Evolutionary conservation across 495 filamentous ascomycete species (phyloP), one percentile per base, ranked within the genome.

Genomic region (Antarctomyces pellizariae): DNA sequence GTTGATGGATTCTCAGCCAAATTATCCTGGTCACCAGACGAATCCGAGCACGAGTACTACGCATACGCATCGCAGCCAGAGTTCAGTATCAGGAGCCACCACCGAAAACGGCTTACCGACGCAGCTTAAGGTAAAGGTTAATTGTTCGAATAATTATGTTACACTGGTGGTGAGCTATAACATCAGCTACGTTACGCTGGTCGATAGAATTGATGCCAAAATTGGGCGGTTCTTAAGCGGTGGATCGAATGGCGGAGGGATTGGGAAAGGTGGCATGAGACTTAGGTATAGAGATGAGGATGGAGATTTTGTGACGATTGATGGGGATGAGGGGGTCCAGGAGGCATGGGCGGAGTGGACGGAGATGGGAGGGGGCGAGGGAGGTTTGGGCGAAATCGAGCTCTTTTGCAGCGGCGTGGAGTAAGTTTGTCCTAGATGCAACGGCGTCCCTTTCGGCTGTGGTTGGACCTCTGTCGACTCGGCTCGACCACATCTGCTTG

Each of bases 151-250:
- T 10, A 69, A 64, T 32, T 83, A 89, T 37, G 71, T 93, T 30
- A 92, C 82, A 0, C 59, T 97, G 7, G 83, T 97, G 17, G 86
- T 89, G 22, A 69, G 77, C 12, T 84, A 73, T 53, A 86, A 80
- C 40, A 97, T 95, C 39, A 65, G 75, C 24, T 92, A 89, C 50
- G 75, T 82, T 25, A 82, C 77, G 16, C 57, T 97, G 13, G 76
- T 79, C 25, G 83, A 95, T 41, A 79, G 86, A n/a, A 93, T 97
- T 41, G 89, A 95, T 46, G 75, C 75, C 13, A 95, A 95, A 48
- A 62, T 97, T 36, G 71, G 69, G 20, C 64, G 79, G 23, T 73
- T 76, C 35, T 83, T 78, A 5, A 71, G 61, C 37, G 69, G 71
- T 35, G 77, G 74, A 9, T 83, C 79, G 5, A 71, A 62, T 37